Evolutionary conservation across 73 alveolate genomes (phyloP), one percentile per base, ranked within the genome.

Genomic region (Paramecium primaurelia): DNA sequence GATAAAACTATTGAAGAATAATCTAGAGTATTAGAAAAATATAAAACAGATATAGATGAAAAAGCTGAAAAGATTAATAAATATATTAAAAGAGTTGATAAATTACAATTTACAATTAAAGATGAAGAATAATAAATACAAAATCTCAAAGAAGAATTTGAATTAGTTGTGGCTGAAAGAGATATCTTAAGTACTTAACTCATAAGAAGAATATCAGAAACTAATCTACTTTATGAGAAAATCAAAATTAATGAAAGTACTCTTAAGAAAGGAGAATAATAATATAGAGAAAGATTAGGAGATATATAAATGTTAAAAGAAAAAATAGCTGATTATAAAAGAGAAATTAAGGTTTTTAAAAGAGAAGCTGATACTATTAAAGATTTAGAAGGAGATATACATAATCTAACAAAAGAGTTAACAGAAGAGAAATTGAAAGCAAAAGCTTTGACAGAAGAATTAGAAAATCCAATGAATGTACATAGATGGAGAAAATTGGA

Each of bases 401-500:
- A 96, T 93, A 89, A 94, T 86, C 89, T 95, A 18, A 88, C 95
- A 40, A 94, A 95, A 45, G 97, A 97, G 69, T 80, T 97, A 4
- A 90, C 97, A 42, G 97, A 97, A 54, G 99, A 97, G 93, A 96
- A 97, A 91, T 94, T 97, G 25, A 97, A 97, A 87, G 99, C 96
- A 44, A 97, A 97, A 93, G 99, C 99, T 25, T 94, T 97, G 47
- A 86, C 98, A 59, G 99, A 97, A 92, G 99, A 97, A 86, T 94
- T 97, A 14, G 98, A 97, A 93, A 97, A 97, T 93, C 97, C 99
- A n/a, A 93, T 97, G 95, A 97, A 97, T 93, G 98, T 93, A 59
- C 99, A 97, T 92, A 93, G 99, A 92, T 97, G 99, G 99, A 96
- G 99, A 92, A 97, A 97, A 88, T 95, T 97, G 32, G 99, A 97